Evolutionary conservation across 306 rosid genomes (phyloP), one percentile per base, ranked within the genome.

Genomic region (Arachis stenosperma): DNA sequence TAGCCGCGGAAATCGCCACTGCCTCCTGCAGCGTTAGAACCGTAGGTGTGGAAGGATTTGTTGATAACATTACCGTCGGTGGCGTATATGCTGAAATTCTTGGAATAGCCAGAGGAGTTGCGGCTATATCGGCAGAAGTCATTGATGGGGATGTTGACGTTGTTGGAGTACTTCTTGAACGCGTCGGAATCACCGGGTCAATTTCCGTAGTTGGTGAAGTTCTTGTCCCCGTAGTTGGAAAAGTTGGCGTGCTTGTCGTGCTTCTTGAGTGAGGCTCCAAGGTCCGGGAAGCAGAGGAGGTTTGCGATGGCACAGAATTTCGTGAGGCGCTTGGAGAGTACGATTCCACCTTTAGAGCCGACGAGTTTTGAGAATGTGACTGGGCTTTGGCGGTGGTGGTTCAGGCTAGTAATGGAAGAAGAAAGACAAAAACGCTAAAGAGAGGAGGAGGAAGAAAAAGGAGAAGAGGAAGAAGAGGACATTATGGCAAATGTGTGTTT

Each of bases 121-220:
- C 91, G 91, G 82, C 98, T 86, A 85, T 95, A 95, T 8, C 98
- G 90, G 5, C 97, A 85, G 92, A 95, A 95, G 56, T 93, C 90
- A 83, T 88, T 87, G 44, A 86, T 84, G 27, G 92, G 81, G 17
- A 95, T 12, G 39, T 95, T 95, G 22, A 69, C 47, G 0, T 39
- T 76, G 0, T 78, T 62, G 6, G 99, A 95, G 84, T 95, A 95
- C 76, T 86, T 84, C 78, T 90, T 86, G 83, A 95, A 95, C 78
- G 78, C 65, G 84, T 95, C 97, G 2, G 60, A 0, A 0, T 98
- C 98, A 0, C 87, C 92, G 62, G 81, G 78, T 71, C 97, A 92
- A 70, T 74, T 83, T 5, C 98, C 99, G 65, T 95, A 95, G 61
- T 87, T 90, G 63, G 97, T 90, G 84, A 95, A 95, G 83, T 95